Percentiles rank a stretch among this genome's conserved stretches.
Evolutionary conservation across 2,329 filamentous ascomycete species (phyloP).

Genomic region (Penicillium sp.): DNA sequence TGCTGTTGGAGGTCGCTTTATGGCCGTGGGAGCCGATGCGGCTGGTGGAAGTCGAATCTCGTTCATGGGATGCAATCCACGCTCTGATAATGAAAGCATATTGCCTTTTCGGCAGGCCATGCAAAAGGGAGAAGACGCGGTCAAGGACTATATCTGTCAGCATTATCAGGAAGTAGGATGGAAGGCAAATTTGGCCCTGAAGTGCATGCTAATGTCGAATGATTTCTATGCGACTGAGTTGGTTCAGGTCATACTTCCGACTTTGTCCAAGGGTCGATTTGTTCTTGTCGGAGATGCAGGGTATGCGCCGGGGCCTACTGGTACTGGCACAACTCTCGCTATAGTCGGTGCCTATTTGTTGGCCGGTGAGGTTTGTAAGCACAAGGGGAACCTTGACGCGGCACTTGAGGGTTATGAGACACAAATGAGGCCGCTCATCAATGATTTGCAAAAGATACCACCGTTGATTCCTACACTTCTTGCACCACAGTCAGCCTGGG

Average conservation of each 20-base stretch:
- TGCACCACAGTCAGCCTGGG: constrained; percentile 49
- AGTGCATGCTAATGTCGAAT: constrained; percentile 28
- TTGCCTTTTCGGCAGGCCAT: constrained; percentile 43
- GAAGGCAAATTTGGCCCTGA: constrained; percentile 30
- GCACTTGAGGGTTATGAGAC: constrained; percentile 39
- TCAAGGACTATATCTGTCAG: constrained; percentile 33
- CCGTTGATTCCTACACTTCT: constrained; percentile 37
- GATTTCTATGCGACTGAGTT: constrained; percentile 40
- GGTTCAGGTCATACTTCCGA: constrained; percentile 33
- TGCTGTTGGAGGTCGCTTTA: constrained; percentile 39
- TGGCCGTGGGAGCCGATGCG: constrained; percentile 31
- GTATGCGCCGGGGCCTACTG: constrained; percentile 32
- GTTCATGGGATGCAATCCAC: constrained; percentile 39
- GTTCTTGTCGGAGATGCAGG: constrained; percentile 42
- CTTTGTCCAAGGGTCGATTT: constrained; percentile 32
- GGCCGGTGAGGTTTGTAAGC: constrained; percentile 47
- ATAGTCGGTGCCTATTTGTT: constrained; percentile 52
- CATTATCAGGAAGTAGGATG: constrained; percentile 33
- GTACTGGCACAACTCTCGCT: constrained; percentile 35
- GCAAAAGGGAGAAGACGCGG: constrained; percentile 34
- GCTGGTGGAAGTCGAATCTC: constrained; percentile 32
- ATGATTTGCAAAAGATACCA: constrained; percentile 34
- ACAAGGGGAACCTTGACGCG: constrained; percentile 31
- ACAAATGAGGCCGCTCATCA: constrained; percentile 37
- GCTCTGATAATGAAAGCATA: constrained; percentile 26